Conservation (phyloP, 768 basidiomycete species). For the Mycena amicta region DNA sequence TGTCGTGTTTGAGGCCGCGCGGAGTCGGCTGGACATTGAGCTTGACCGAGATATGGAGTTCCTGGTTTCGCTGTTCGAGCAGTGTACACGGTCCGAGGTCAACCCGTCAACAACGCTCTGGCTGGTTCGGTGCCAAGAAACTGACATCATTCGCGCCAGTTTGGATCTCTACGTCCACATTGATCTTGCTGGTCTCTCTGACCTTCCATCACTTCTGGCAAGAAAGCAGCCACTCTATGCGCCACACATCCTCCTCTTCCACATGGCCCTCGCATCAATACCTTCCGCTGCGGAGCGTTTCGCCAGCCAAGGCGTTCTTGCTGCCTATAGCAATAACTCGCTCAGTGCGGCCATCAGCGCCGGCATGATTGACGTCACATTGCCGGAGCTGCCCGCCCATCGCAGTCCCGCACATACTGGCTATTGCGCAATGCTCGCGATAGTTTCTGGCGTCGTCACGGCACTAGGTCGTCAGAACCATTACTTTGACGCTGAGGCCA, state of each 20-base stretch:
- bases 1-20: constrained; percentile 66
- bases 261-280: constrained; percentile 79
- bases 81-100: constrained; percentile 71
- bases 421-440: constrained; percentile 84
- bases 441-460: constrained; percentile 72
- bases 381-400: constrained; percentile 73
- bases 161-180: constrained; percentile 71
- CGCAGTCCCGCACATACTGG: constrained; percentile 78
- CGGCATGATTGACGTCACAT: constrained; percentile 66
- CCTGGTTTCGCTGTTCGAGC: constrained; percentile 80
- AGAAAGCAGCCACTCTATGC: constrained; percentile 73
- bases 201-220: constrained; percentile 60
- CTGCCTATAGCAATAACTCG: constrained; percentile 82
- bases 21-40: constrained; percentile 57
- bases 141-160: constrained; percentile 74
- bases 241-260: constrained; percentile 81
- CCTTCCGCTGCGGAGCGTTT: constrained; percentile 81
- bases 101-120: constrained; percentile 71
- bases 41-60: constrained; percentile 82
- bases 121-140: constrained; percentile 81
- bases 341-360: constrained; percentile 77
- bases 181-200: constrained; percentile 71
- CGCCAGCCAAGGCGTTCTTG: constrained; percentile 78
- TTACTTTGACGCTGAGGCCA: constrained; percentile 83
- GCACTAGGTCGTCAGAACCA: constrained; percentile 67